A percentile compares a stretch with the other conserved stretches of the same genome.
These are phyloP conservation scores for Trypanosoma melophagium DNA, from an alignment of 208 protist genomes.

Conservation along the genomic window DNA sequence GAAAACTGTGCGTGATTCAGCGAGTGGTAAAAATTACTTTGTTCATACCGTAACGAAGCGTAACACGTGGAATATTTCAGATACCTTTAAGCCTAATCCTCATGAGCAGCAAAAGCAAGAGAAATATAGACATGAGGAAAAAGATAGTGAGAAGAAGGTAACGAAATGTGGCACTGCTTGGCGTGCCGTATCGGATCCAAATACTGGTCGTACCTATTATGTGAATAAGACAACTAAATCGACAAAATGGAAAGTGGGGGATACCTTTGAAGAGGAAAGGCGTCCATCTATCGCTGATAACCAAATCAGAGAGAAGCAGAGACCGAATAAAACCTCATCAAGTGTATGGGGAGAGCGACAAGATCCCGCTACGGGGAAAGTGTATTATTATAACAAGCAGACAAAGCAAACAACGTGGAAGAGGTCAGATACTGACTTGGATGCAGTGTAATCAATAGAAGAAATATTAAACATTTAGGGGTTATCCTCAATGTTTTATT, in stretches of 20 bases:
- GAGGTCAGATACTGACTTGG: constrained; percentile 24
- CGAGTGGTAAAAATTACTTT: constrained; percentile 28
- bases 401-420: constrained; percentile 48
- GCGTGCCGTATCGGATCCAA: constrained; percentile 34
- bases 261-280: constrained; percentile 3
- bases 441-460: neutral
- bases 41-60: constrained; percentile 27
- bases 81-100: constrained; percentile 4
- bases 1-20: constrained; percentile 41
- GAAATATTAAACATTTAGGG: neutral
- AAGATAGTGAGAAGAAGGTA: constrained; percentile 10
- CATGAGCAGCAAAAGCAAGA: constrained; percentile 1
- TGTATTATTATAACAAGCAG: constrained; percentile 43
- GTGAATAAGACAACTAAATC: constrained; percentile 35
- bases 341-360: constrained; percentile 36
- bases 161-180: constrained; percentile 38
- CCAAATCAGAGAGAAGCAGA: neutral
- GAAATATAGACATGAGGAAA: too few species aligned
- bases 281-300: neutral
- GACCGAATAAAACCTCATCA: constrained; percentile 3
- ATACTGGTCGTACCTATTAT: constrained; percentile 35
- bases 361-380: constrained; percentile 26
- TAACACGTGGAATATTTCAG: constrained; percentile 39
- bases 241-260: constrained; percentile 35
- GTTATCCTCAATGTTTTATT: neutral